phyloP scores from a whole-genome alignment of 2,329 filamentous ascomycete species.

The Cercospora zeae-maydis region DNA sequence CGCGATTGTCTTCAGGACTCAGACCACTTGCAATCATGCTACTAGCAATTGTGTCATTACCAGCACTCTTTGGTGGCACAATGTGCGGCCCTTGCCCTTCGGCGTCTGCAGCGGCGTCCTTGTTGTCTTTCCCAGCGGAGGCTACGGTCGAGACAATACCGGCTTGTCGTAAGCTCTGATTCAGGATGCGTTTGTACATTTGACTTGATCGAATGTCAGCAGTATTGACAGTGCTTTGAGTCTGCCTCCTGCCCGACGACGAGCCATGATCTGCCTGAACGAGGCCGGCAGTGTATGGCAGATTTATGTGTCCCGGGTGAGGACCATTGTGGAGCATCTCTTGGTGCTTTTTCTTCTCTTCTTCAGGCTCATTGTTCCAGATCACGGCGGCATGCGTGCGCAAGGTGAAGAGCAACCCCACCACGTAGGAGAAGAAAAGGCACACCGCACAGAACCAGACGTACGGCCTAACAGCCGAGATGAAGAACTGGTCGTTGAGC shows the following conservation, averaged over 20 bases:
- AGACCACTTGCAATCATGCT: constrained; percentile 58
- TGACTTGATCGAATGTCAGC: constrained; percentile 80
- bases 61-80: constrained; percentile 65
- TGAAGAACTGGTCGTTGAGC: constrained; percentile 81
- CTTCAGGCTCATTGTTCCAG: constrained; percentile 74
- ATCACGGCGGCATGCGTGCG: constrained; percentile 95
- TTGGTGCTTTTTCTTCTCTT: constrained; percentile 44
- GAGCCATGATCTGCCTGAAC: constrained; percentile 14
- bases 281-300: constrained; percentile 22
- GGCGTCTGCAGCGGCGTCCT: constrained; percentile 16
- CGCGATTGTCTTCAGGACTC: constrained; percentile 76
- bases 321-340: not conserved
- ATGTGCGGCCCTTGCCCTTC: constrained; percentile 60
- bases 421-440: constrained; percentile 87
- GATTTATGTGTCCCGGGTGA: constrained; percentile 20
- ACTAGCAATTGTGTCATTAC: constrained; percentile 44
- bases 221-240: constrained; percentile 33
- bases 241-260: constrained; percentile 14
- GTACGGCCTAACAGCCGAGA: constrained; percentile 86
- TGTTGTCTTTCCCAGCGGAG: constrained; percentile 20
- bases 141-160: constrained; percentile 61
- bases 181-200: constrained; percentile 88
- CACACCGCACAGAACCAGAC: constrained; percentile 82
- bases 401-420: constrained; percentile 92
- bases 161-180: constrained; percentile 81